Conservation (phyloP, 1,139 yeast genomes). For the Yamadazyma taylorii region DNA sequence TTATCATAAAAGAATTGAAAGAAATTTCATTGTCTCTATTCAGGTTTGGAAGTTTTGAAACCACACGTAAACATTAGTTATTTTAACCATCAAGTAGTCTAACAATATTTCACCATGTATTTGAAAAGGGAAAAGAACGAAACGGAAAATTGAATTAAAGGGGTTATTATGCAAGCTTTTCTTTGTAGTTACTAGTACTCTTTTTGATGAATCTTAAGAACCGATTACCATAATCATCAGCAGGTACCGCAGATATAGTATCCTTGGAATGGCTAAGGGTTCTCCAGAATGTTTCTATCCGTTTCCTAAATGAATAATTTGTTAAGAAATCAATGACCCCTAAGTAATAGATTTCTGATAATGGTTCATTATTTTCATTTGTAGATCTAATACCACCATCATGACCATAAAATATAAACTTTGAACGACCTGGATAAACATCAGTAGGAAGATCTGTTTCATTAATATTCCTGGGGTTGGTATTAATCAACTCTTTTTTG, state of each 20-base stretch:
- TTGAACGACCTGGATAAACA: conserved; percentile 51
- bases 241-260: conserved; percentile 87
- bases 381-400: conserved; percentile 88
- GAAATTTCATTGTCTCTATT: not conserved
- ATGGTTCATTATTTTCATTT: conserved; percentile 59
- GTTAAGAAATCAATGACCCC: conserved; percentile 96
- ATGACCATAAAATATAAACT: conserved; percentile 67
- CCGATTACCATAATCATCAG: conserved; percentile 84
- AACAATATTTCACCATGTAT: conserved; percentile 2
- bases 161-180: conserved; percentile 3
- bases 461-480: conserved; percentile 48
- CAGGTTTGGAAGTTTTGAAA: too few species aligned
- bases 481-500: conserved; percentile 43
- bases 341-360: conserved; percentile 75
- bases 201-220: conserved; percentile 68
- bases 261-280: conserved; percentile 66
- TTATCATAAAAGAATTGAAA: not conserved
- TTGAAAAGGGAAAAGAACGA: not conserved
- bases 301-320: conserved; percentile 72
- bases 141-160: too few species aligned
- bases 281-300: conserved; percentile 85
- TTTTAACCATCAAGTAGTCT: not conserved
- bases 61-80: too few species aligned
- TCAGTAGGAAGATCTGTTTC: conserved; percentile 45
- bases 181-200: conserved; percentile 25